Percentiles rank a stretch among this genome's conserved stretches.
Conservation (phyloP, 2,329 filamentous ascomycete species). For the Cladosporium colombiae region DNA sequence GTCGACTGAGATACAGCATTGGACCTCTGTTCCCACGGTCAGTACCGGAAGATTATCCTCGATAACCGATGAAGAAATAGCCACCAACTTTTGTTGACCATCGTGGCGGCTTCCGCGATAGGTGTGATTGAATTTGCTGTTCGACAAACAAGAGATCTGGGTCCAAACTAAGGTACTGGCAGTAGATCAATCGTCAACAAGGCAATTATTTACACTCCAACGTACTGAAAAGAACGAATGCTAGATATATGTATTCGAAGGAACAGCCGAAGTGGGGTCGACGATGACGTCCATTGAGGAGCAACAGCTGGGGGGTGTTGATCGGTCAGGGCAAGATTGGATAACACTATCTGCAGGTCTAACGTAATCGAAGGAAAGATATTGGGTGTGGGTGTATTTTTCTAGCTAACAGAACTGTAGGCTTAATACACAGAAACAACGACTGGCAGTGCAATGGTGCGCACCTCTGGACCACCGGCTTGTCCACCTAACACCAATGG, state of each 20-base stretch:
- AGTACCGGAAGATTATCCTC: background rate
- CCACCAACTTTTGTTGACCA: constrained; percentile 14
- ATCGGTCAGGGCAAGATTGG: background rate
- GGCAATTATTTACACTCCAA: background rate
- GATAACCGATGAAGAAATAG: background rate
- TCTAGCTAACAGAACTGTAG: background rate
- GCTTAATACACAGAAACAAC: background rate
- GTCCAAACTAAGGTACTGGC: rapidly evolving
- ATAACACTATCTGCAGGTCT: constrained; percentile 10
- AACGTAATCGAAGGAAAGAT: constrained; percentile 4
- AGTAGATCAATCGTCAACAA: background rate
- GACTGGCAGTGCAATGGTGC: background rate
- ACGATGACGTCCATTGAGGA: constrained; percentile 11
- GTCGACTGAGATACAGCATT: constrained; percentile 55
- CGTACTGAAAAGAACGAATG: background rate
- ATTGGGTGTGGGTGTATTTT: background rate
- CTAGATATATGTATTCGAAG: background rate
- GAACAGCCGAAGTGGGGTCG: constrained; percentile 3
- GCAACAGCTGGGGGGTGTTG: background rate
- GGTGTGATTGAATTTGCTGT: background rate
- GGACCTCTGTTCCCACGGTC: constrained; percentile 28
- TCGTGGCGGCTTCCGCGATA: background rate
- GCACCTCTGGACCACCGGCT: background rate
- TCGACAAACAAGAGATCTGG: background rate
- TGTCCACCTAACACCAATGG: background rate